phyloP scores from a whole-genome alignment of 139 green algal species.

The Picochlorum sp. region DNA sequence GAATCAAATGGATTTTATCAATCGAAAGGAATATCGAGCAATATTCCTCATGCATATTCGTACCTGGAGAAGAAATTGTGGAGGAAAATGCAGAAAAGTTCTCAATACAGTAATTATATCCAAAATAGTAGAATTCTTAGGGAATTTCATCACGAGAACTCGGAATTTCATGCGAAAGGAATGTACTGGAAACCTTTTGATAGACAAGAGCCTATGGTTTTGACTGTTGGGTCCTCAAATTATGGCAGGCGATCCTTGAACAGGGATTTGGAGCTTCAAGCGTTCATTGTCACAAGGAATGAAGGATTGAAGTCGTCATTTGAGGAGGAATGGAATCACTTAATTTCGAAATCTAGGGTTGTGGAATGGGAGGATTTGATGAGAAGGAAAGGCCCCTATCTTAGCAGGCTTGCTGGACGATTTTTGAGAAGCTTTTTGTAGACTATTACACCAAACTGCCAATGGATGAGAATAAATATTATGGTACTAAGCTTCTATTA shows the following conservation, averaged over 20 bases:
- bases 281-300: constrained; percentile 1
- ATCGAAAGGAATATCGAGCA: background rate
- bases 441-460: background rate
- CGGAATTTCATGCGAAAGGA: background rate
- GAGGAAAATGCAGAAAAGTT: background rate
- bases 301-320: background rate
- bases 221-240: background rate
- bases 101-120: background rate
- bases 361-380: background rate
- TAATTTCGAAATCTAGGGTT: background rate
- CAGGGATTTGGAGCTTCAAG: background rate
- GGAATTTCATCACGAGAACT: background rate
- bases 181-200: background rate
- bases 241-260: background rate
- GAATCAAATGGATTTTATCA: background rate
- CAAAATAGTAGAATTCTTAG: background rate
- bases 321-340: background rate
- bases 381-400: background rate
- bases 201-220: background rate
- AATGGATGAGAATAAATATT: background rate
- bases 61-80: background rate
- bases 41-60: constrained; percentile 1
- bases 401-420: background rate
- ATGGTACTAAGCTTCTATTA: background rate
- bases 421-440: constrained; percentile 1